Evolutionary conservation across 495 filamentous ascomycete genomes (phyloP).

Genomic region (Hyaloscypha bicolor): DNA sequence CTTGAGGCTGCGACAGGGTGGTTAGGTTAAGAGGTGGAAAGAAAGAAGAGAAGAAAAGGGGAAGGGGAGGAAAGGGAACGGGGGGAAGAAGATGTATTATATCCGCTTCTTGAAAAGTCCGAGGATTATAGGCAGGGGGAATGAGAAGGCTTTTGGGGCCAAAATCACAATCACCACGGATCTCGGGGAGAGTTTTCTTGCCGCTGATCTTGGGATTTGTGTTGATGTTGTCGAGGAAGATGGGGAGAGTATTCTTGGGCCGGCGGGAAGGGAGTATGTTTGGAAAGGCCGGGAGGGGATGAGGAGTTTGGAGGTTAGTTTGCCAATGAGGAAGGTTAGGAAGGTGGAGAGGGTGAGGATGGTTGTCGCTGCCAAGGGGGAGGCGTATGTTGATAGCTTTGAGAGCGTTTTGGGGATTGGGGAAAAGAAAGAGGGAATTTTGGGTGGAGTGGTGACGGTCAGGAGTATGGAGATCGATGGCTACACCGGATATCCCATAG

Average conservation of each 20-base stretch:
- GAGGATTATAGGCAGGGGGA: slow-evolving; percentile 30
- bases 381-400: slow-evolving; percentile 39
- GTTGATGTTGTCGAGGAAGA: slow-evolving; percentile 28
- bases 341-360: slow-evolving; percentile 18
- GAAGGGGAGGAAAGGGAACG: background rate
- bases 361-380: slow-evolving; percentile 23
- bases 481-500: background rate
- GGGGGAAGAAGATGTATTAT: slow-evolving; percentile 62
- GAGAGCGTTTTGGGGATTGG: slow-evolving; percentile 51
- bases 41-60: background rate
- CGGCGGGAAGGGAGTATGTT: slow-evolving; percentile 46
- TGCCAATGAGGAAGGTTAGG: slow-evolving; percentile 5
- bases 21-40: too few relatives aligned
- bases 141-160: slow-evolving; percentile 32
- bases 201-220: slow-evolving; percentile 58
- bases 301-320: slow-evolving; percentile 28
- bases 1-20: background rate
- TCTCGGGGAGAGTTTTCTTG: slow-evolving; percentile 83
- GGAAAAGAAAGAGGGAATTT: slow-evolving; percentile 8
- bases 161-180: slow-evolving; percentile 88
- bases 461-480: slow-evolving; percentile 26
- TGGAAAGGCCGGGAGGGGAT: slow-evolving; percentile 47
- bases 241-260: slow-evolving; percentile 51
- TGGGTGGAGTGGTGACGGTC: slow-evolving; percentile 25
- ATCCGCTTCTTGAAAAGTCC: slow-evolving; percentile 75